Conservation (phyloP, 2,329 filamentous ascomycete species). For the Achaetomium macrosporum region DNA sequence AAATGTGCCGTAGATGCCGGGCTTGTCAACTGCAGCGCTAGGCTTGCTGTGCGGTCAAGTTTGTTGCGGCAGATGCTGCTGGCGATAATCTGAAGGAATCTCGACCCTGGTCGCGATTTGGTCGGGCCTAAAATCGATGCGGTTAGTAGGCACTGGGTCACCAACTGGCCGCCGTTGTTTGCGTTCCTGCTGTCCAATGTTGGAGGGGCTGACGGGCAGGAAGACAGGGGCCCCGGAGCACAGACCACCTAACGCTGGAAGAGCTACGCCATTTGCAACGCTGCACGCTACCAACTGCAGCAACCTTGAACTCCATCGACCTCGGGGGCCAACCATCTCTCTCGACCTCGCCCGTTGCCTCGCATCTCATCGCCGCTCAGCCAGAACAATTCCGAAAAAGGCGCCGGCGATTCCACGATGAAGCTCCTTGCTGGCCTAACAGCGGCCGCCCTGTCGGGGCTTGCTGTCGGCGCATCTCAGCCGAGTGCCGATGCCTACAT, state of each 20-base stretch:
- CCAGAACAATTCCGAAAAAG: not conserved
- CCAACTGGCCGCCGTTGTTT: too few species aligned
- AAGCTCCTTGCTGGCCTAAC: slow-evolving; percentile 29
- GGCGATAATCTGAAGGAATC: too few species aligned
- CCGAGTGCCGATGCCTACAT: slow-evolving; percentile 50
- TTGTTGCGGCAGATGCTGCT: too few species aligned
- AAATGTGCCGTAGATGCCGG: too few species aligned
- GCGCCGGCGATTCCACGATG: slow-evolving; percentile 21
- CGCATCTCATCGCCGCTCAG: not conserved
- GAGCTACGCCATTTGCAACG: not conserved
- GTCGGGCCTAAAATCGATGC: too few species aligned
- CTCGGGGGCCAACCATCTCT: not conserved
- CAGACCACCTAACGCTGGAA: not conserved
- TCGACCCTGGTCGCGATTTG: slow-evolving; percentile 3
- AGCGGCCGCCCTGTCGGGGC: slow-evolving; percentile 28
- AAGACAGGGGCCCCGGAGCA: not conserved
- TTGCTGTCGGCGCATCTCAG: slow-evolving; percentile 30
- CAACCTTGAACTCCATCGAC: not conserved
- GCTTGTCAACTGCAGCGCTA: too few species aligned
- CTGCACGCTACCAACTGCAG: not conserved
- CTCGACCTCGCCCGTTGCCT: not conserved
- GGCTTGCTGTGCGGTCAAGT: too few species aligned
- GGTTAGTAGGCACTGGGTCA: too few species aligned
- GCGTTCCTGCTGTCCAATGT: too few species aligned
- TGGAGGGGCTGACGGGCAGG: too few species aligned